Evolutionary conservation across 208 protist genomes (phyloP), one percentile per base, ranked within the genome.

Genomic region (Strigomonas culicis): DNA sequence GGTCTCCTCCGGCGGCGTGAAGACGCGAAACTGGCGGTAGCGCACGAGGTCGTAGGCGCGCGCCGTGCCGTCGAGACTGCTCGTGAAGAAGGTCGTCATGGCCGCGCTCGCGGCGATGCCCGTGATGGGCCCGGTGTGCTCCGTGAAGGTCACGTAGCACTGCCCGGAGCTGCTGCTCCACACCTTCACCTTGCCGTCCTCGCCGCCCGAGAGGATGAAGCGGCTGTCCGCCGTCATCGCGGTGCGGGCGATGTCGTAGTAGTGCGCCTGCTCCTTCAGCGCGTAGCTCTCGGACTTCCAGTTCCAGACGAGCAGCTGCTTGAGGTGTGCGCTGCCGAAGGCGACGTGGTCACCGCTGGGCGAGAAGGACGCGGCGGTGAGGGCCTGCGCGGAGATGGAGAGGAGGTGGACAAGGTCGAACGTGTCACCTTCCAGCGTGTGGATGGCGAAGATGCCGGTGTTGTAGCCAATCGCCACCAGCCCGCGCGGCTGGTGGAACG

Each of bases 251-350:
- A 98, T 94, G 72, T 94, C 88, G 75, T 97, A 94, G 76, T 93
- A 94, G 78, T 98, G 95, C 1, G 86, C 80, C 80, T 97, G 93
- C 69, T 97, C 92, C 76, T 96, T 97, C 17, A 98, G 64, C 17
- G 97, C 87, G 73, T 97, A 96, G 7, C 92, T 70, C 82, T 97
- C 92, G 11, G 86, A 84, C 49, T 83, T 84, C 95, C 95, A 98
- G 70, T 98, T 92, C 92, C 93, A 98, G n/a, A 98, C 92, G 30
- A 97, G 75, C 8, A 98, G 69, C 81, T 97, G 91, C 75, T 93
- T 90, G 28, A 95, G 75, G 65, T 95, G 84, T 7, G 80, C 81
- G 57, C 79, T 89, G 44, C 90, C 92, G 71, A 98, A 94, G 21
- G 91, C 92, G 41, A 98, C 69, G 68, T 82, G 91, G 63, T 93